Evolutionary conservation across 73 alveolate species (phyloP).

Genomic region (Stentor coeruleus): DNA sequence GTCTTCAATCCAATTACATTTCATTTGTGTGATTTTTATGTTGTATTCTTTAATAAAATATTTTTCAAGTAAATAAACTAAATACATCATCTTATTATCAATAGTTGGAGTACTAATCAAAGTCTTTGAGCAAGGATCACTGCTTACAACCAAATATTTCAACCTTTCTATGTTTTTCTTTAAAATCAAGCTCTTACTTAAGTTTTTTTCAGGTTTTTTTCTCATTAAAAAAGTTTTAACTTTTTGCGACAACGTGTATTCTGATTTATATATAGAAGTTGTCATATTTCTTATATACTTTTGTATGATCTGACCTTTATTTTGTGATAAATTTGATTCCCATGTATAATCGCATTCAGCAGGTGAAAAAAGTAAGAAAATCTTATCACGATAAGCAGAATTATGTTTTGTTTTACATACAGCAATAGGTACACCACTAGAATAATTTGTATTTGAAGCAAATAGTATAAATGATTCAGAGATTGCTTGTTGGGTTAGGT

Average conservation of each 20-base stretch:
- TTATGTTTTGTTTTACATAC: background rate
- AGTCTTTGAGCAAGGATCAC: background rate
- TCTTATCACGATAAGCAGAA: background rate
- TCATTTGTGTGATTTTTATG: background rate
- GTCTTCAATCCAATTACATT: background rate
- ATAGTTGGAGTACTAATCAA: background rate
- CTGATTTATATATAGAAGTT: background rate
- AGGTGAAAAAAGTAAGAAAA: background rate
- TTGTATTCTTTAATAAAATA: background rate
- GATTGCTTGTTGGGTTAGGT: background rate
- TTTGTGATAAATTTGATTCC: background rate
- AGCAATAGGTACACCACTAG: constrained; percentile 2
- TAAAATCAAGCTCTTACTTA: too few relatives aligned
- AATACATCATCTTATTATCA: background rate
- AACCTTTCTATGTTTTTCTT: background rate
- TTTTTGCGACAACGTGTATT: background rate
- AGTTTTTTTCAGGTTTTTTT: too few relatives aligned
- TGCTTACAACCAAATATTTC: background rate
- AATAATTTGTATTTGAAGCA: background rate
- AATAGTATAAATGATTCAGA: background rate
- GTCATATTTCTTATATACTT: background rate
- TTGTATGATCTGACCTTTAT: background rate
- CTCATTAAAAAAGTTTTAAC: background rate
- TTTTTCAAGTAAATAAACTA: background rate
- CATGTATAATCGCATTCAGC: background rate